Percentiles rank a stretch among this genome's conserved stretches.
phyloP scores from a whole-genome alignment of 495 filamentous ascomycete species.

The Neurospora africana region DNA sequence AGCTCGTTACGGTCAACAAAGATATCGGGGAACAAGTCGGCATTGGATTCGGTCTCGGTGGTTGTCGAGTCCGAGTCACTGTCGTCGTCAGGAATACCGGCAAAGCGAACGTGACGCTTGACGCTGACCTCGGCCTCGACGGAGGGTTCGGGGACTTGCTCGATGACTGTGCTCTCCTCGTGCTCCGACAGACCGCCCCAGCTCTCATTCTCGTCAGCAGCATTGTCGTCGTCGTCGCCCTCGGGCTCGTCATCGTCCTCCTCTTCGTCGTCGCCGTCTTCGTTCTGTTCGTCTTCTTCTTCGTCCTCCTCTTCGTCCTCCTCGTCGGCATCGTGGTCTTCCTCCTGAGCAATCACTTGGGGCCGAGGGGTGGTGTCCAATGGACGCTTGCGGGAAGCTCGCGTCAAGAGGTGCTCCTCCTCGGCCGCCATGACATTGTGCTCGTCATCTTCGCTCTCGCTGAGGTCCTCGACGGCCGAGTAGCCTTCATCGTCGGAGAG shows the following conservation, averaged over 20 bases:
- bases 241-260: conserved; percentile 17
- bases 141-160: conserved; percentile 29
- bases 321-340: conserved; percentile 22
- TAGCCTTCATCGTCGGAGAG: conserved; percentile 59
- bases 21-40: conserved; percentile 55
- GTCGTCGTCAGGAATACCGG: conserved; percentile 34
- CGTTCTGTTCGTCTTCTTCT: conserved; percentile 30
- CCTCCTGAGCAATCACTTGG: conserved; percentile 10
- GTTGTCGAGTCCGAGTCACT: conserved; percentile 39
- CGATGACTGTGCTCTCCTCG: conserved; percentile 35
- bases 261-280: conserved; percentile 28
- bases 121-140: conserved; percentile 35
- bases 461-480: conserved; percentile 66
- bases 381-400: conserved; percentile 23
- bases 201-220: conserved; percentile 34
- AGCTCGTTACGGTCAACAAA: conserved; percentile 62
- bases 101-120: conserved; percentile 41
- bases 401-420: conserved; percentile 55
- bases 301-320: conserved; percentile 27
- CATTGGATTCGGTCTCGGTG: conserved; percentile 33
- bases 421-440: conserved; percentile 61
- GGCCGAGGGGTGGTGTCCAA: conserved; percentile 32
- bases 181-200: conserved; percentile 49
- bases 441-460: conserved; percentile 62
- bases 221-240: conserved; percentile 26